Base-by-base conservation (phyloP, 2,329 filamentous ascomycete genomes). In the Trichoderma semiorbis region DNA sequence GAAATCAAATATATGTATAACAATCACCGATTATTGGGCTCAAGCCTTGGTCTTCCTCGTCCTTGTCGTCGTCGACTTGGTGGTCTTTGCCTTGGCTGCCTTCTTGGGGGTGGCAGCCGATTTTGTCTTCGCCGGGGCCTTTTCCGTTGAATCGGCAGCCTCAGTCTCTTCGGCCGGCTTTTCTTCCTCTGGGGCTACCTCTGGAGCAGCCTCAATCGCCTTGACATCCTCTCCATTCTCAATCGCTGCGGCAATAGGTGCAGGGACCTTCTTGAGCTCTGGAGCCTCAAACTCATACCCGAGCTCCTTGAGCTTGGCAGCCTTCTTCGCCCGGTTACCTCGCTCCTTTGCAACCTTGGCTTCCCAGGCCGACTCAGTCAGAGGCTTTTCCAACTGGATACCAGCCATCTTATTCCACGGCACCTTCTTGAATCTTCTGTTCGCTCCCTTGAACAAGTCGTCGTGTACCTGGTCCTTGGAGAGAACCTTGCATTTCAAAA, bases 391-490 rank as follows among this genome's bases (percentile, higher is more conserved):
- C 75, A 98, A 86, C 76, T 89, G 88, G 76, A 90, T 86, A 64
- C 93, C 93, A 73, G 92, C 92, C 80, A 98, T 92, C 83, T 93
- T 93, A 83, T 94, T 96, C 87, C 93, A 92, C 24, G 96, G 95
- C 14, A 95, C 90, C 74, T 88, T 87, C 86, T 97, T 97, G 87
- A 96, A 98, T 70, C 95, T 92, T 78, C 90, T 90, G 82, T 97
- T 95, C 78, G 94, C 93, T 47, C 94, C 94, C 84, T 96, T 94
- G 89, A 94, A 98, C 68, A 98, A 85, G 73, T 93, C 87, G 28
- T 90, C 87, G 80, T 97, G 93, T 57, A 97, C 85, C 79, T 95
- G 90, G 73, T 93, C 93, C 71, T 89, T 84, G 5, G 93, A 89
- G 5, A 98, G 88, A 28, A 90, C 85, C 79, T 93, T 93, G 82